Evolutionary conservation across 2,329 filamentous ascomycete genomes (phyloP).

Genomic region (Colletotrichum falcatum): DNA sequence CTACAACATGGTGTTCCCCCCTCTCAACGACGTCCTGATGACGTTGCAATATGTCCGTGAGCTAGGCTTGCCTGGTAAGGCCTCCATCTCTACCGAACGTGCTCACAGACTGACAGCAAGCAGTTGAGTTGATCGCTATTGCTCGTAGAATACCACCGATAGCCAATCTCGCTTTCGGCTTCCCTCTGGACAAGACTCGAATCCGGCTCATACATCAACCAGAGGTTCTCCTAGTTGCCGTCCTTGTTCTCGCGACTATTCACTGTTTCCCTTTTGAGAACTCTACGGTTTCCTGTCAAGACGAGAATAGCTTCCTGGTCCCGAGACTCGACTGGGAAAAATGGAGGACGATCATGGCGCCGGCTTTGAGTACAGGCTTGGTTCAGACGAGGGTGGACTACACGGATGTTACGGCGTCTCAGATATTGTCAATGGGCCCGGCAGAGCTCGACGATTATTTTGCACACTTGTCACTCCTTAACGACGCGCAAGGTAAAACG

Average conservation of each 20-base stretch:
- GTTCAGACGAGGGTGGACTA: slow-evolving; percentile 52
- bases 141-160: slow-evolving; percentile 67
- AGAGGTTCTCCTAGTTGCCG: slow-evolving; percentile 78
- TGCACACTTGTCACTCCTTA: slow-evolving; percentile 51
- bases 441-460: slow-evolving; percentile 76
- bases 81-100: background rate
- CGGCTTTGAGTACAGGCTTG: slow-evolving; percentile 44
- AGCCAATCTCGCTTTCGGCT: slow-evolving; percentile 67
- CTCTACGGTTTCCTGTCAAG: slow-evolving; percentile 58
- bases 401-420: slow-evolving; percentile 67
- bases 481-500: slow-evolving; percentile 52
- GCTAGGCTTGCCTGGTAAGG: slow-evolving; percentile 79
- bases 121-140: slow-evolving; percentile 52
- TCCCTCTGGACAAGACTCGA: slow-evolving; percentile 60
- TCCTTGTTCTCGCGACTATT: slow-evolving; percentile 82
- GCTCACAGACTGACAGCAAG: background rate
- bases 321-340: slow-evolving; percentile 76
- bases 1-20: slow-evolving; percentile 78
- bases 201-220: slow-evolving; percentile 71
- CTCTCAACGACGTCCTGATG: slow-evolving; percentile 76
- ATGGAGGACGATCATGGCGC: slow-evolving; percentile 70
- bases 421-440: slow-evolving; percentile 71
- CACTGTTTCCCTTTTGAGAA: slow-evolving; percentile 81
- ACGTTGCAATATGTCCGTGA: slow-evolving; percentile 77
- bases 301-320: slow-evolving; percentile 55